Base-by-base conservation (phyloP, 805 yeast species). In the Nakazawaea populi region DNA sequence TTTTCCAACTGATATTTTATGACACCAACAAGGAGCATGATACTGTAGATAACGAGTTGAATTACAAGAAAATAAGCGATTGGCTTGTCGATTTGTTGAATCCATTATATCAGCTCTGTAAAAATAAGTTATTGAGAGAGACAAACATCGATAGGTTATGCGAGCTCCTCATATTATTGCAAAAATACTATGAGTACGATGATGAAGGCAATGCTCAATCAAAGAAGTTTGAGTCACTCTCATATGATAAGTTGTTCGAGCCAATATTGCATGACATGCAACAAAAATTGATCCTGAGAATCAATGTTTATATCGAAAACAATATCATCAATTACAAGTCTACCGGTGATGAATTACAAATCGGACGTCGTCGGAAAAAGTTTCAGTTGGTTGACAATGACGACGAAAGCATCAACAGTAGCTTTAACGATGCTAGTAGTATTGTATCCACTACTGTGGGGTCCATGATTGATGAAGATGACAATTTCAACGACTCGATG, bases 231-330 rank as follows among this genome's bases (percentile, higher is more conserved):
- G 52, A 50, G 62, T 42, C 57, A 66, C 65, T 74, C n/a, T 74
- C 79, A 52, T 75, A 76, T 54, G 87, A 83, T 8, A 74, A 72
- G 42, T 66, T 89, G 4, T 83, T 88, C 55, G 79, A 79, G 50
- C 91, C 95, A 0, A 77, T 89, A 9, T 64, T 86, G 29, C 81
- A 83, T 51, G 96, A 87, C 59, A 79, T 85, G 0, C 98, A 92
- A 66, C 76, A 88, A 2, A 72, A 97, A 53, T 71, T 92, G 39
- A 84, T 89, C 2, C 87, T 91, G 64, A 74, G 92, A 57, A 85
- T 87, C 10, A 94, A 89, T 62, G 75, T 78, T 7, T 84, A 77
- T 56, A 80, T 89, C 32, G 92, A 87, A 54, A 79, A 80, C 35
- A 82, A 81, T 53, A 79, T 91, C 48, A 77, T 81, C 14, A 76